Conservation (phyloP, 2,329 filamentous ascomycete species). For the Neofusicoccum cordaticola region DNA sequence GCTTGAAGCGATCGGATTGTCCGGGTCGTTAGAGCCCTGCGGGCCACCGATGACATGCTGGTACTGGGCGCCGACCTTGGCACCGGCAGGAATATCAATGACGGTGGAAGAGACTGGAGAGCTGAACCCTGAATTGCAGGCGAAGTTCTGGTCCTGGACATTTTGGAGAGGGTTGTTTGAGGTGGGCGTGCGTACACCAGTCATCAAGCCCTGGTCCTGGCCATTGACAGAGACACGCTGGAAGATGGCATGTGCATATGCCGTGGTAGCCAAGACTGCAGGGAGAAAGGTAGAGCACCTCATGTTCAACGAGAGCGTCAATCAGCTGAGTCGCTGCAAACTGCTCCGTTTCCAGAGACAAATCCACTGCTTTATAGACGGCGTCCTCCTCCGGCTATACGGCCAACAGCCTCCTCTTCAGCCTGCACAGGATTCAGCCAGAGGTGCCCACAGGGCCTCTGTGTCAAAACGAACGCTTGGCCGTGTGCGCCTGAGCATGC, state of each 20-base stretch:
- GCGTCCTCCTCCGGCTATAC: neutral
- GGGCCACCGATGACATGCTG: slow-evolving; percentile 54
- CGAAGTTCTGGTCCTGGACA: slow-evolving; percentile 46
- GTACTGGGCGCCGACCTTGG: slow-evolving; percentile 53
- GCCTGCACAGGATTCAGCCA: neutral
- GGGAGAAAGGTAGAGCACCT: slow-evolving; percentile 20
- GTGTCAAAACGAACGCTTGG: neutral
- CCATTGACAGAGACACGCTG: slow-evolving; percentile 50
- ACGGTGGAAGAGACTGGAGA: slow-evolving; percentile 38
- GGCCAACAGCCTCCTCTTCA: neutral
- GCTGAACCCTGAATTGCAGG: slow-evolving; percentile 47
- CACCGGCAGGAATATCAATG: slow-evolving; percentile 51
- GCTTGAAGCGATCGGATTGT: slow-evolving; percentile 49
- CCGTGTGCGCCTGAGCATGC: neutral
- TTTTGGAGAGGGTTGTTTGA: slow-evolving; percentile 52
- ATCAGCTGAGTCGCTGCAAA: neutral
- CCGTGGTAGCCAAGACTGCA: slow-evolving; percentile 27
- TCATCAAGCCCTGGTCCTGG: slow-evolving; percentile 49
- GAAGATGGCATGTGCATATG: slow-evolving; percentile 44
- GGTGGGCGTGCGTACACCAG: slow-evolving; percentile 49
- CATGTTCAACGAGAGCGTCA: slow-evolving; percentile 16
- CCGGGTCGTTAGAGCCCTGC: slow-evolving; percentile 48
- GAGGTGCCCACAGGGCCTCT: neutral
- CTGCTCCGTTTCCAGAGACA: neutral
- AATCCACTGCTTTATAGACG: neutral